Evolutionary conservation across 2,329 filamentous ascomycete species (phyloP).

Genomic region (Balansia obtecta): DNA sequence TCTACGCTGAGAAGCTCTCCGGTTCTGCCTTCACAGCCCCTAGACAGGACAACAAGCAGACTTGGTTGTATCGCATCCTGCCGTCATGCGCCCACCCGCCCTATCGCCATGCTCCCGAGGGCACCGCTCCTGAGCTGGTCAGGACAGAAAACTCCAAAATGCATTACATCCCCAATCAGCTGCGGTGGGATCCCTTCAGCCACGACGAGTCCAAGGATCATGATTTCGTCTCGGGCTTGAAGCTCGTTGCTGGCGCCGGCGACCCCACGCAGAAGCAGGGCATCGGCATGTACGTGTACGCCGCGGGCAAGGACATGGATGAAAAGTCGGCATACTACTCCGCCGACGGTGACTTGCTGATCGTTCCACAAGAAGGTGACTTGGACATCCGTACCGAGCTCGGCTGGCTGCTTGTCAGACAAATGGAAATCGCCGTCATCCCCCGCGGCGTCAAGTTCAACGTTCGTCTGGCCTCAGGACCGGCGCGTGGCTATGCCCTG

Average conservation of each 20-base stretch:
- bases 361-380: conserved; percentile 62
- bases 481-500: conserved; percentile 59
- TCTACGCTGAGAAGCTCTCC: conserved; percentile 72
- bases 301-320: conserved; percentile 66
- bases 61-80: conserved; percentile 60
- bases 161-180: conserved; percentile 53
- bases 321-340: conserved; percentile 70
- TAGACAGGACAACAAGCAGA: conserved; percentile 54
- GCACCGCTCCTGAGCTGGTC: conserved; percentile 6
- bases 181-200: conserved; percentile 74
- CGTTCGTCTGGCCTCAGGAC: conserved; percentile 49
- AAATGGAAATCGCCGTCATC: conserved; percentile 67
- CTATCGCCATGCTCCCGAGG: conserved; percentile 34
- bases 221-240: conserved; percentile 46
- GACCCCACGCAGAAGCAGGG: conserved; percentile 70
- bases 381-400: conserved; percentile 70
- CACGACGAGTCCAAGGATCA: conserved; percentile 42
- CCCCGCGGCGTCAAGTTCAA: conserved; percentile 64
- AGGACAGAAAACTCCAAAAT: conserved; percentile 16
- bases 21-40: conserved; percentile 62
- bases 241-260: conserved; percentile 66
- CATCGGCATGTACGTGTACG: conserved; percentile 69
- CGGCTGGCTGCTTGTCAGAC: conserved; percentile 60
- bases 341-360: conserved; percentile 66
- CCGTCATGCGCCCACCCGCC: conserved; percentile 49